Evolutionary conservation across 2,329 filamentous ascomycete genomes (phyloP), one percentile per base, ranked within the genome.

Genomic region (Sporothrix inflata): DNA sequence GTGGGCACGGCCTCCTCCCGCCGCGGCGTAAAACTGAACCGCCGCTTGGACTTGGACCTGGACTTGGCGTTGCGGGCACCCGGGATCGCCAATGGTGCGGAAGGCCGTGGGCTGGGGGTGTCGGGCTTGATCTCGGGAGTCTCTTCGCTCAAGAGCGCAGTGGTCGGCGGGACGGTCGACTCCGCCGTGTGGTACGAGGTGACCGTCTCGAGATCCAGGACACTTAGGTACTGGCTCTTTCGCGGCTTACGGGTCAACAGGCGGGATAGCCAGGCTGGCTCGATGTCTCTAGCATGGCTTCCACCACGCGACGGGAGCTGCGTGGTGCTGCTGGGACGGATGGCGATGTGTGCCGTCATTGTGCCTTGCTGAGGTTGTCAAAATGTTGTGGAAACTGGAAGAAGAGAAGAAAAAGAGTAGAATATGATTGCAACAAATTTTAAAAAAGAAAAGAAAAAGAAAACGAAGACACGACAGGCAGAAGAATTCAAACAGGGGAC

Each of bases 11-110:
- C 27, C n/a, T 27, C 4, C 38, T 49, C 51, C 6, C 40, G 40
- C 12, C 45, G 70, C 4, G 70, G n/a, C 16, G 65, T 61, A 11
- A 68, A 61, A 40, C 49, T 49, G 30, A 68, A 71, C 49, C 49
- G 66, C 27, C 47, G 47, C 14, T 11, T 67, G 9, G 21, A 38
- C 47, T 67, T 67, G 24, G 27, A 42, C 14, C 53, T 42, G 21
- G 24, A 16, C n/a, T 40, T 40, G 21, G 9, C 16, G 24, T 8
- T 60, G 30, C 55, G 55, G 19, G 55, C 4, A 19, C 4, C 55
- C 7, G 30, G 30, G 4, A 40, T 61, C 3, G 30, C 30, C 19
- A 61, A 19, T 21, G 55, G 55, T 9, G 34, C 30, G 8, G 30
- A 61, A 12, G 30, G 55, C 14, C 11, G 63, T 11, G 24, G 63